Evolutionary conservation across 2,329 filamentous ascomycete genomes (phyloP).

Genomic region (Periconia sp.): DNA sequence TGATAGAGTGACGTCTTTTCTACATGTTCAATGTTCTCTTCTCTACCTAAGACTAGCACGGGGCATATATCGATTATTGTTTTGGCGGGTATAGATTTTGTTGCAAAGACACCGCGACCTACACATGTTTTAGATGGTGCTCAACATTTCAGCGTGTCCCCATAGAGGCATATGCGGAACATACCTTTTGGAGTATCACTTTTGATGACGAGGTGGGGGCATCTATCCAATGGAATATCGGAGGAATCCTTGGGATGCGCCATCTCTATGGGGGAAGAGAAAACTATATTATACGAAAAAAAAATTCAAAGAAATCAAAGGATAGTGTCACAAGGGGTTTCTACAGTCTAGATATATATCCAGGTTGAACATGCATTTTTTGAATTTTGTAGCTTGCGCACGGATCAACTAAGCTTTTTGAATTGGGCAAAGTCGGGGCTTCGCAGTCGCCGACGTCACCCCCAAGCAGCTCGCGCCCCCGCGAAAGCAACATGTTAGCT

Average conservation of each 20-base stretch:
- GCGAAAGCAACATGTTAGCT: too few species aligned
- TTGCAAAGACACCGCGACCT: conserved; percentile 63
- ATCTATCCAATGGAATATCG: conserved; percentile 48
- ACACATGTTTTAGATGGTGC: conserved; percentile 8
- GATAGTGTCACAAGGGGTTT: conserved; percentile 2
- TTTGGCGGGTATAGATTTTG: conserved; percentile 51
- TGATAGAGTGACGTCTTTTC: conserved; percentile 59
- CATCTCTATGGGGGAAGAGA: too few species aligned
- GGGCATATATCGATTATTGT: conserved; percentile 60
- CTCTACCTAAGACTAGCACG: conserved; percentile 56
- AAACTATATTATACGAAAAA: too few species aligned
- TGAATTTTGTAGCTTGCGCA: too few species aligned
- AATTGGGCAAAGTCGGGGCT: too few species aligned
- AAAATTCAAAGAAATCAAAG: background rate
- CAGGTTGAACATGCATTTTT: background rate
- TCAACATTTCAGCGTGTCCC: background rate
- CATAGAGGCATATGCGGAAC: background rate
- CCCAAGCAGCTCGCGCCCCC: too few species aligned
- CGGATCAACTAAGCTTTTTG: too few species aligned
- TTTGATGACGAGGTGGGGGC: conserved; percentile 50
- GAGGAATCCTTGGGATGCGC: background rate
- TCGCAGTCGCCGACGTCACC: too few species aligned
- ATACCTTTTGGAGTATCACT: conserved; percentile 60
- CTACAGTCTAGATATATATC: background rate
- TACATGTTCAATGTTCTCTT: conserved; percentile 58